These are phyloP conservation scores for Paraglomus occultum DNA, from an alignment of 192 early-diverging fungal species.

Conservation along the genomic window DNA sequence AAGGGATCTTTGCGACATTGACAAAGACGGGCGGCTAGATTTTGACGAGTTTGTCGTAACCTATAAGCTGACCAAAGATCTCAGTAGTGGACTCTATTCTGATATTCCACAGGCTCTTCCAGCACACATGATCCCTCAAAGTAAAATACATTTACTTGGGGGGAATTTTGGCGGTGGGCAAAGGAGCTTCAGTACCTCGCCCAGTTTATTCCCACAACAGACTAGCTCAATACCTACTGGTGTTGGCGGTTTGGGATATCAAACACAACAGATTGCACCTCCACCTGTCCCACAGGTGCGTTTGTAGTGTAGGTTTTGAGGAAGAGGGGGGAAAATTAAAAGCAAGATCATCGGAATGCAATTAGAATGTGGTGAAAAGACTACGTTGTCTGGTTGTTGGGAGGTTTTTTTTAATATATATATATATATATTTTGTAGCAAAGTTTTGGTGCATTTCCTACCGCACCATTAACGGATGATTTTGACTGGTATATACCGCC, in stretches of 20 bases:
- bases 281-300: neutral
- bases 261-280: conserved; percentile 22
- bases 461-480: conserved; percentile 41
- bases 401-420: no score
- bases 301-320: no score
- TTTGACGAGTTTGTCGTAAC: conserved; percentile 84
- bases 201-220: conserved; percentile 14
- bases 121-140: conserved; percentile 60
- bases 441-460: conserved; percentile 18
- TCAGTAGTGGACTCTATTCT: conserved; percentile 53
- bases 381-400: no score
- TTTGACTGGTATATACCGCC: conserved; percentile 69
- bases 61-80: conserved; percentile 70
- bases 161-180: conserved; percentile 17
- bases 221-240: conserved; percentile 19
- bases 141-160: conserved; percentile 55
- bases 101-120: conserved; percentile 62
- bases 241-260: neutral
- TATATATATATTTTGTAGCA: neutral
- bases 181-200: neutral
- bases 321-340: no score
- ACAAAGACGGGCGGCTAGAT: conserved; percentile 78
- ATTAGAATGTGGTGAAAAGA: no score
- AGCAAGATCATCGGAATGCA: no score
- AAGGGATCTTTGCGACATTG: conserved; percentile 79